Evolutionary conservation across 2,329 filamentous ascomycete species (phyloP).

Genomic region (Leptographium flavum): DNA sequence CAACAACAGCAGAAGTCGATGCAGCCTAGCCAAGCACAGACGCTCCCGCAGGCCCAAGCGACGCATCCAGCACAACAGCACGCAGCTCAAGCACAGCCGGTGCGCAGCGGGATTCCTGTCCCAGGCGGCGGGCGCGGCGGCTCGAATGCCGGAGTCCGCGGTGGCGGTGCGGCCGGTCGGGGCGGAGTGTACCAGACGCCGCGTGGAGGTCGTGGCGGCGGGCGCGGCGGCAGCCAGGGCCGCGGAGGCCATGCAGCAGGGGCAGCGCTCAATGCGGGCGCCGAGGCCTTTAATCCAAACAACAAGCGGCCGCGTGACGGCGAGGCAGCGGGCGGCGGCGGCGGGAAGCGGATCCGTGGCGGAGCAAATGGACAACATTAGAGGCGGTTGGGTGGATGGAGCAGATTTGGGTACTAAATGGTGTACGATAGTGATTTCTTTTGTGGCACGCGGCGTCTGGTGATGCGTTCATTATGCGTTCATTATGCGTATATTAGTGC

Average conservation of each 20-base stretch:
- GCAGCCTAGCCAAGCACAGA: neutral
- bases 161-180: constrained; percentile 8
- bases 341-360: constrained; percentile 23
- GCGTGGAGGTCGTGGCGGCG: constrained; percentile 14
- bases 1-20: constrained; percentile 1
- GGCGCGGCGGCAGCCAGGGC: constrained; percentile 11
- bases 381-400: too few relatives aligned
- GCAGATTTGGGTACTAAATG: too few relatives aligned
- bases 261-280: constrained; percentile 31
- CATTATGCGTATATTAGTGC: too few relatives aligned
- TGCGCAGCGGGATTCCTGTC: constrained; percentile 10
- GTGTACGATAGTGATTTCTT: too few relatives aligned
- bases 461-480: too few relatives aligned
- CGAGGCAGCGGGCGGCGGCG: constrained; percentile 19
- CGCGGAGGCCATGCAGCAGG: constrained; percentile 16
- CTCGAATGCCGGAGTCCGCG: constrained; percentile 6
- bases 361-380: constrained; percentile 13
- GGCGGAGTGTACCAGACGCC: constrained; percentile 16
- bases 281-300: constrained; percentile 20
- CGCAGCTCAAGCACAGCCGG: constrained; percentile 6
- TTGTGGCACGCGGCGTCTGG: too few relatives aligned
- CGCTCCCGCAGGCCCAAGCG: constrained; percentile 1
- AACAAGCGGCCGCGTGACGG: constrained; percentile 42
- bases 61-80: neutral
- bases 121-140: constrained; percentile 12